Percentiles rank a stretch among this genome's conserved stretches.
Evolutionary conservation across 805 yeast species (phyloP).

Genomic region (Diddensiella transvaalensis): DNA sequence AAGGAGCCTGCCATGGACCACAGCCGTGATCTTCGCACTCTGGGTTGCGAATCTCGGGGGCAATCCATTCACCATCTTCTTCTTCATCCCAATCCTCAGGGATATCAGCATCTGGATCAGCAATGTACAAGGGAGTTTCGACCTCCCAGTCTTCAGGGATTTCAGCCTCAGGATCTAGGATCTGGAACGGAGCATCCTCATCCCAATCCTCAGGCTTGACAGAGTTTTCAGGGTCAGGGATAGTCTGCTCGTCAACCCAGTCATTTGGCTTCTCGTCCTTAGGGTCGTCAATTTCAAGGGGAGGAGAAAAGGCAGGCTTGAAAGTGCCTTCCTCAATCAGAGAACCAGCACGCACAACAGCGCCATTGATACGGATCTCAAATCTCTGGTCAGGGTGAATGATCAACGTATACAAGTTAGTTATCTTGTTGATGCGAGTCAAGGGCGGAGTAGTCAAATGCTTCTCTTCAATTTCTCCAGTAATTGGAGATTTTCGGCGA

Average conservation of each 20-base stretch:
- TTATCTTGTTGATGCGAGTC: constrained; percentile 48
- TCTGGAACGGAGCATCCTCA: constrained; percentile 57
- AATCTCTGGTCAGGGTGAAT: constrained; percentile 61
- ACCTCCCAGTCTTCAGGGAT: constrained; percentile 85
- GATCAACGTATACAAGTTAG: constrained; percentile 74
- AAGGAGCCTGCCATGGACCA: constrained; percentile 74
- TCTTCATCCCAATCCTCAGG: constrained; percentile 89
- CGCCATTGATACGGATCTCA: constrained; percentile 82
- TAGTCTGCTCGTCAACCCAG: constrained; percentile 71
- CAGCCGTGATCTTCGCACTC: constrained; percentile 64
- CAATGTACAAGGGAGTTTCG: constrained; percentile 50
- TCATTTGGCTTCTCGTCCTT: constrained; percentile 65
- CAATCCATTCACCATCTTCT: constrained; percentile 82
- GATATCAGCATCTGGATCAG: constrained; percentile 61
- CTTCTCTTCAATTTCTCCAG: constrained; percentile 63
- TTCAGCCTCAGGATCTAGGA: constrained; percentile 61
- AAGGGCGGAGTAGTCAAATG: constrained; percentile 66
- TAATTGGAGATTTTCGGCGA: constrained; percentile 51
- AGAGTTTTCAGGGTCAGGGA: constrained; percentile 64
- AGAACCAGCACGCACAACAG: constrained; percentile 65
- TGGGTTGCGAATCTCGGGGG: constrained; percentile 71
- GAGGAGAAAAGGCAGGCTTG: constrained; percentile 64
- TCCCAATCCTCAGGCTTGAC: constrained; percentile 85
- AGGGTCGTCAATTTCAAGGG: constrained; percentile 56
- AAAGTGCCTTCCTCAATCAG: constrained; percentile 54